Base-by-base conservation (phyloP, 768 basidiomycete species). In the Boletus rufocinnamomeus region DNA sequence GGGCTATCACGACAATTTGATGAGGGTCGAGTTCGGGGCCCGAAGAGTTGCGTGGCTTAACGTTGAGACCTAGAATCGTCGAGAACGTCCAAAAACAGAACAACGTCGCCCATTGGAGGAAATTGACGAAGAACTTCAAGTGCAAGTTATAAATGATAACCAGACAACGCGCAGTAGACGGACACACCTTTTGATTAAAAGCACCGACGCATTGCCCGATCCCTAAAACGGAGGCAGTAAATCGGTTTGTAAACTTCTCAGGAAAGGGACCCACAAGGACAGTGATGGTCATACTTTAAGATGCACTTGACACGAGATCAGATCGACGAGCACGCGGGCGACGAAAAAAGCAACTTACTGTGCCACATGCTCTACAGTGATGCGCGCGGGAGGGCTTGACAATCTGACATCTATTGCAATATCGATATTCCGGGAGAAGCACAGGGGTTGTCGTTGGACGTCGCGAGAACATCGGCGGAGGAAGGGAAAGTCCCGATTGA, bases 141-240 rank as follows among this genome's bases (percentile, higher is more conserved):
- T 17, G 25, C 38, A 45, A 34, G 50, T 2, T 32, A 54, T 5
- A 40, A 27, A 48, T 51, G 40, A 56, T 25, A 23, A 41, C 30
- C 25, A 50, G 37, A 35, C 37, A 38, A 30, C 38, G 40, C 2
- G 23, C 8, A 43, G 1, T 23, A 47, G 46, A 28, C 37, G 48
- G 11, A 55, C 79, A 23, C 57, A 89, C 91, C 74, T 93, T 94
- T 63, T 95, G 90, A 69, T 98, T 98, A 40, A 84, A 83, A 51
- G 93, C 95, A 13, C 95, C 95, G 21, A 97, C 92, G 63, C 95
- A 98, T 67, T 94, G 91, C 13, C 95, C 95, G 52, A 98, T 87
- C 95, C 94, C 91, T 85, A 30, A 57, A 41, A 59, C 7, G 43
- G 45, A 49, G 11, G 14, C 25, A 34, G 25, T 54, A 56, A 11